phyloP scores from a whole-genome alignment of 1,139 yeast species.

The Wickerhamomyces sp. region DNA sequence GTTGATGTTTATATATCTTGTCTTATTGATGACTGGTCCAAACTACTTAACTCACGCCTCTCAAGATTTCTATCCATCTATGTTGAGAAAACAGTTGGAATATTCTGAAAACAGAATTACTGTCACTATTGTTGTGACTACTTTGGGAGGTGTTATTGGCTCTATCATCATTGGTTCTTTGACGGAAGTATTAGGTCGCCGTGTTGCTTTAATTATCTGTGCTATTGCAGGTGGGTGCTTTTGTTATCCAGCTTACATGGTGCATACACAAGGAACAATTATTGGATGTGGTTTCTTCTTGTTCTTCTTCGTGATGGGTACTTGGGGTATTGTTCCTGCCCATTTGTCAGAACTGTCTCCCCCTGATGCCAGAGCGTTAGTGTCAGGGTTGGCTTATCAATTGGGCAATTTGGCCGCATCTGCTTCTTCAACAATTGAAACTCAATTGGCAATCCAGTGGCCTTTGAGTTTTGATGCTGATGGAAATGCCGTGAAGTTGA shows the following conservation, averaged over 20 bases:
- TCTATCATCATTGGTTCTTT: conserved; percentile 42
- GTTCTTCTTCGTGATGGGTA: conserved; percentile 52
- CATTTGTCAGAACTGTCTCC: conserved; percentile 55
- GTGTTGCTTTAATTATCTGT: conserved; percentile 39
- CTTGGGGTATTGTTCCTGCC: conserved; percentile 54
- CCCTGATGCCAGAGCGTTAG: conserved; percentile 49
- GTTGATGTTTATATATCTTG: conserved; percentile 35
- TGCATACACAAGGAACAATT: conserved; percentile 32
- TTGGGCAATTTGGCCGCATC: conserved; percentile 56
- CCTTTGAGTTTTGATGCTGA: conserved; percentile 29
- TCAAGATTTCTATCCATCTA: conserved; percentile 50
- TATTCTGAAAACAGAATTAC: conserved; percentile 37
- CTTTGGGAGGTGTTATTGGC: conserved; percentile 46
- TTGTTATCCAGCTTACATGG: conserved; percentile 49
- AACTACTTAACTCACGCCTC: conserved; percentile 54
- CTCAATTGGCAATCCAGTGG: conserved; percentile 46
- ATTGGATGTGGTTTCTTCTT: conserved; percentile 47
- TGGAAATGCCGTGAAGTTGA: conserved; percentile 24
- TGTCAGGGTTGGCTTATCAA: conserved; percentile 53
- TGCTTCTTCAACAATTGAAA: conserved; percentile 60
- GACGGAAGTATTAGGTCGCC: conserved; percentile 43
- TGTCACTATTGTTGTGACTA: conserved; percentile 42
- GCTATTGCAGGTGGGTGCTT: conserved; percentile 46
- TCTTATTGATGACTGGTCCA: conserved; percentile 44
- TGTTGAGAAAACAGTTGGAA: conserved; percentile 38